These are phyloP conservation scores for Dinochytrium kinnereticum DNA, from an alignment of 371 early-diverging fungal species.

Conservation along the genomic window DNA sequence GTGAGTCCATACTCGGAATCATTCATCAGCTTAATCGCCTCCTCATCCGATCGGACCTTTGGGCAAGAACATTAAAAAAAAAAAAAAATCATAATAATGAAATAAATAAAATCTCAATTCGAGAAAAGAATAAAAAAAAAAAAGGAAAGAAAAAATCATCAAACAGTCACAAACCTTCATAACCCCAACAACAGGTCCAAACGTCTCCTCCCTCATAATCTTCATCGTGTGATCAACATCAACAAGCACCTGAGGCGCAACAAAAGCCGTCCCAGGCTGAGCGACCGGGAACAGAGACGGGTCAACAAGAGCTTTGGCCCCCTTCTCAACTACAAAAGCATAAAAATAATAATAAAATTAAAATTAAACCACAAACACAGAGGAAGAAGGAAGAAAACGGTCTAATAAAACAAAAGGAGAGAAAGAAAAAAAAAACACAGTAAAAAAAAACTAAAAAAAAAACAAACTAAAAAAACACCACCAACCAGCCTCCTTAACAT, in stretches of 20 bases:
- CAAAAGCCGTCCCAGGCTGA: conserved; percentile 68
- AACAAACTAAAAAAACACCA: not conserved
- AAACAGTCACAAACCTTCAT: too few relatives aligned
- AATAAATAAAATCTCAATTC: too few relatives aligned
- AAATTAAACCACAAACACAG: too few relatives aligned
- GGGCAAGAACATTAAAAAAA: too few relatives aligned
- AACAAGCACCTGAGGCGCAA: conserved; percentile 78
- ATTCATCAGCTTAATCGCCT: conserved; percentile 80
- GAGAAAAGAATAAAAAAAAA: not conserved
- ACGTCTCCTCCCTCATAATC: conserved; percentile 85
- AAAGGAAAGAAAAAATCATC: not conserved
- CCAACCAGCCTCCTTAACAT: conserved; percentile 72
- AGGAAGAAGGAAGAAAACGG: too few relatives aligned
- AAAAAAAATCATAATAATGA: not conserved
- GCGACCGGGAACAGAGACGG: conserved; percentile 63
- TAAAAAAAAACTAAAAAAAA: not conserved
- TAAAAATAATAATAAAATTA: too few relatives aligned
- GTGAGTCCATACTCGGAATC: conserved; percentile 84
- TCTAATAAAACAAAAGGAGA: not conserved
- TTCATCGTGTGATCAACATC: conserved; percentile 77
- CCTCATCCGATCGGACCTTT: conserved; percentile 67
- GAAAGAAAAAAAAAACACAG: not conserved
- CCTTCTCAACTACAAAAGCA: conserved; percentile 56
- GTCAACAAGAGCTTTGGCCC: conserved; percentile 72
- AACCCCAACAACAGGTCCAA: conserved; percentile 84